Conservation (phyloP, 495 filamentous ascomycete species). For the Neurospora sp. region DNA sequence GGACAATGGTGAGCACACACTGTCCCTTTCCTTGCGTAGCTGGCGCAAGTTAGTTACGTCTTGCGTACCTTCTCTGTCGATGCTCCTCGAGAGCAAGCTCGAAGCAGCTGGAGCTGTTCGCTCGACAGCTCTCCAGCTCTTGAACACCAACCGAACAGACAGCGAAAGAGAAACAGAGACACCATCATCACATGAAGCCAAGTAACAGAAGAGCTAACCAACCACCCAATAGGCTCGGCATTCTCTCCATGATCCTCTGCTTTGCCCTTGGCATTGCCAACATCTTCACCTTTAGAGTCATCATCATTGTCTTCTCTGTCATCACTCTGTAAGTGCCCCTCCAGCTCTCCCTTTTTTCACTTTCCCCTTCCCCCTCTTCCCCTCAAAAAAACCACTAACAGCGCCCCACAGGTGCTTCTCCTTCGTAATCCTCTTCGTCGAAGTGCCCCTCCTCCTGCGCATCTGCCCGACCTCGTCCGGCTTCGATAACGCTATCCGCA, state of each 20-base stretch:
- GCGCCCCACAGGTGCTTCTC: slow-evolving; percentile 50
- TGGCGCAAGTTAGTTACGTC: neutral
- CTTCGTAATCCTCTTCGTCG: slow-evolving; percentile 89
- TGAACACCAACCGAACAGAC: neutral
- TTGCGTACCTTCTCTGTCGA: neutral
- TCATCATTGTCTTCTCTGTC: slow-evolving; percentile 71
- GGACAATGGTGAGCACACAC: slow-evolving; percentile 81
- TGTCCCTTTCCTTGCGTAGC: neutral
- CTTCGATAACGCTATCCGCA: slow-evolving; percentile 87
- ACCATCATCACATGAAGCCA: neutral
- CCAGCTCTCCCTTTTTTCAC: slow-evolving; percentile 28
- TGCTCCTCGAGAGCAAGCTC: neutral
- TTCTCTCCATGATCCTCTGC: slow-evolving; percentile 89
- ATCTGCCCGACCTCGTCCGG: slow-evolving; percentile 90
- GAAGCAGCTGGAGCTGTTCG: neutral
- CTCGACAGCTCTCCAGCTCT: neutral
- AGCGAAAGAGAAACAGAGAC: neutral
- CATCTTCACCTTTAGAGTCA: slow-evolving; percentile 53
- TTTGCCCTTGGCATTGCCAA: slow-evolving; percentile 91
- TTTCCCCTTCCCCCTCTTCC: slow-evolving; percentile 44
- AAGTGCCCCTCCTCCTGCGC: slow-evolving; percentile 89
- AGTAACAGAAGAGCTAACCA: slow-evolving; percentile 7
- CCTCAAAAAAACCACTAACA: slow-evolving; percentile 1
- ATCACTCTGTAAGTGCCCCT: slow-evolving; percentile 65
- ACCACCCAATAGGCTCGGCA: slow-evolving; percentile 67